A percentile compares a stretch with the other conserved stretches of the same genome.
Evolutionary conservation across 208 protist species (phyloP).

Genomic region (Leishmania tropica): DNA sequence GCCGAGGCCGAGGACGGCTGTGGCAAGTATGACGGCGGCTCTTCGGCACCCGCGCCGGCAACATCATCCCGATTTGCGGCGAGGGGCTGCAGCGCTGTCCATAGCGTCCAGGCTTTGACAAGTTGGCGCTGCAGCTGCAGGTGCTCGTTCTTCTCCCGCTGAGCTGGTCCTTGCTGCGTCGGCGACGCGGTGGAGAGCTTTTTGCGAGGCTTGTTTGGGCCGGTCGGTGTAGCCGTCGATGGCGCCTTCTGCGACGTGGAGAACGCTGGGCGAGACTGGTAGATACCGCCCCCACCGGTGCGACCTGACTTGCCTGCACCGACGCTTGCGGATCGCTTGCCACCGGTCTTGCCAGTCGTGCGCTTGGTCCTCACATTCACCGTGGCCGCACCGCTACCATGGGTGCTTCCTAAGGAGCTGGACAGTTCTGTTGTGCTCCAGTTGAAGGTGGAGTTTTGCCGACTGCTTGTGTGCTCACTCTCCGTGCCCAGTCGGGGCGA

Average conservation of each 20-base stretch:
- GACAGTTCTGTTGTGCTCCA: conserved; percentile 10
- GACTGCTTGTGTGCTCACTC: conserved; percentile 7
- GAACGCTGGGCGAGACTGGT: conserved; percentile 3
- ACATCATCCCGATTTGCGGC: neutral
- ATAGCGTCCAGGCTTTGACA: conserved; percentile 24
- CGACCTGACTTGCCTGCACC: conserved; percentile 14
- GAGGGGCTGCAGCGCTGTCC: conserved; percentile 12
- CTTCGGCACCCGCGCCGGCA: neutral
- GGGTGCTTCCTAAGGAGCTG: neutral
- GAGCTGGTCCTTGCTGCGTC: neutral
- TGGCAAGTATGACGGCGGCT: conserved; percentile 1
- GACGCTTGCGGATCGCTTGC: conserved; percentile 25
- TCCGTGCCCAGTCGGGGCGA: conserved; percentile 16
- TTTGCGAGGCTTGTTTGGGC: neutral
- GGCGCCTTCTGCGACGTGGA: conserved; percentile 9
- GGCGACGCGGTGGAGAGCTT: neutral
- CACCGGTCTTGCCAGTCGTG: neutral
- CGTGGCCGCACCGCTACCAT: neutral
- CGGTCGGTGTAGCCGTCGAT: neutral
- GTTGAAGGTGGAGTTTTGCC: conserved; percentile 5
- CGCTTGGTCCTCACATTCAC: conserved; percentile 4
- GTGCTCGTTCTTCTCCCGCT: neutral
- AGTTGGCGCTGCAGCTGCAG: conserved; percentile 20
- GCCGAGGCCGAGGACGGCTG: conserved; percentile 13
- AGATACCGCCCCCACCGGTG: conserved; percentile 4